A percentile compares a stretch with the other conserved stretches of the same genome.
Evolutionary conservation across 768 basidiomycete genomes (phyloP).

Genomic region (Russula ochroleuca): DNA sequence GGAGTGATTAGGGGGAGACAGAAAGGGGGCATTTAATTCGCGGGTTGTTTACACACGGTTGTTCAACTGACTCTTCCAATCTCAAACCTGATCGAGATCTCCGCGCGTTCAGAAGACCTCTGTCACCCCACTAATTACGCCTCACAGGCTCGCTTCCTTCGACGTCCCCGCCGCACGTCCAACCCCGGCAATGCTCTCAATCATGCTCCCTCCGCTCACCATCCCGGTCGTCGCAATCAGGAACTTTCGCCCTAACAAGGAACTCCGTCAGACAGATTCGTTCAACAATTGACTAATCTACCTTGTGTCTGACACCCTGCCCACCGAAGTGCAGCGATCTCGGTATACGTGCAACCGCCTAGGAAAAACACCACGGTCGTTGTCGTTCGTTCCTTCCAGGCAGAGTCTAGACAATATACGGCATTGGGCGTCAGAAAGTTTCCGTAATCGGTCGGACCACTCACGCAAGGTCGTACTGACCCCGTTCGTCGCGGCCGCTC

Average conservation of each 20-base stretch:
- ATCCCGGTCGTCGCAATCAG: conserved; percentile 91
- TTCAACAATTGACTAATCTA: conserved; percentile 32
- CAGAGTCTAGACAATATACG: conserved; percentile 1
- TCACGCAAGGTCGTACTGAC: conserved; percentile 37
- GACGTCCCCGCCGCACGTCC: conserved; percentile 36
- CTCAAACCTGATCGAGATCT: conserved; percentile 29
- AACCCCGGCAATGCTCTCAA: conserved; percentile 60
- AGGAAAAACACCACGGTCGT: conserved; percentile 95
- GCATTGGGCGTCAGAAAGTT: background rate
- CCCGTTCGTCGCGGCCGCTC: conserved; percentile 32
- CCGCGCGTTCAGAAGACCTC: conserved; percentile 20
- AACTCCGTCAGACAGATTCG: conserved; percentile 1
- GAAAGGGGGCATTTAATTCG: conserved; percentile 30
- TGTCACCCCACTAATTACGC: conserved; percentile 19
- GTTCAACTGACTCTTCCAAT: conserved; percentile 25
- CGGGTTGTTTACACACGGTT: conserved; percentile 25
- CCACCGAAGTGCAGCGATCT: conserved; percentile 94
- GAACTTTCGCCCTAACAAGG: conserved; percentile 68
- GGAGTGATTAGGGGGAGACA: conserved; percentile 31
- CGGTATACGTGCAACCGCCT: conserved; percentile 95
- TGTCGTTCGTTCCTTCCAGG: conserved; percentile 54
- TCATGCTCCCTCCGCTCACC: conserved; percentile 68
- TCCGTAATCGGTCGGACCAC: conserved; percentile 26
- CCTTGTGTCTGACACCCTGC: conserved; percentile 82
- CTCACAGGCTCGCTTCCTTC: conserved; percentile 45